These are phyloP conservation scores for Elsinoe batatas DNA, from an alignment of 2,329 filamentous ascomycete genomes.

Conservation along the genomic window DNA sequence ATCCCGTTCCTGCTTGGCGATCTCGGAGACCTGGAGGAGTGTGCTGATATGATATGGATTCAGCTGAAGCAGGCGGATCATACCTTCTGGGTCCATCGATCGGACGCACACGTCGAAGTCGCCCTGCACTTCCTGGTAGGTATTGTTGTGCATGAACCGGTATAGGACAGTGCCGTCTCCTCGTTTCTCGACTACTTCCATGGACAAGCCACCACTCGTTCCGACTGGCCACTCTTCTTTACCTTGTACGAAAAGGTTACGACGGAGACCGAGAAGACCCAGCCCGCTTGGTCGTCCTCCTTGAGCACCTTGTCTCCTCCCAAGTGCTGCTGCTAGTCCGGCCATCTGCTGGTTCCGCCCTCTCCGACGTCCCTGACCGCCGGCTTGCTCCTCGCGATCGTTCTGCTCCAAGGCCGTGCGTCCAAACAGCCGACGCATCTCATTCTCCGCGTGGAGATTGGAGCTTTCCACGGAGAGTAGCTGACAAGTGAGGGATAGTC, in stretches of 20 bases:
- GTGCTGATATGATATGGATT: constrained; percentile 89
- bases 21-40: constrained; percentile 84
- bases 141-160: constrained; percentile 61
- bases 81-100: constrained; percentile 69
- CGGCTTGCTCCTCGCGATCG: constrained; percentile 39
- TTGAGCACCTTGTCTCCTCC: constrained; percentile 39
- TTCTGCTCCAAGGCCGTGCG: constrained; percentile 50
- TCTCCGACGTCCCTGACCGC: constrained; percentile 42
- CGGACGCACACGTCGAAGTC: constrained; percentile 74
- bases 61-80: constrained; percentile 64
- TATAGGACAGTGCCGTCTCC: constrained; percentile 59
- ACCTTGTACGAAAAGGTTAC: constrained; percentile 77
- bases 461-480: constrained; percentile 56
- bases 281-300: constrained; percentile 54
- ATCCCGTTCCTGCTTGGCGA: constrained; percentile 85
- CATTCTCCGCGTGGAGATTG: constrained; percentile 75
- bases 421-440: constrained; percentile 74
- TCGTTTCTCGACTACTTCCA: constrained; percentile 56
- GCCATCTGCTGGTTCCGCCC: constrained; percentile 47
- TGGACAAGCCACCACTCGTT: constrained; percentile 70
- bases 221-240: constrained; percentile 79
- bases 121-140: constrained; percentile 64
- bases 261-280: constrained; percentile 59
- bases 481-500: constrained; percentile 40
- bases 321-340: constrained; percentile 48